Evolutionary conservation across 257 asterid genomes (phyloP).

Genomic region (Solanum chmielewskii): DNA sequence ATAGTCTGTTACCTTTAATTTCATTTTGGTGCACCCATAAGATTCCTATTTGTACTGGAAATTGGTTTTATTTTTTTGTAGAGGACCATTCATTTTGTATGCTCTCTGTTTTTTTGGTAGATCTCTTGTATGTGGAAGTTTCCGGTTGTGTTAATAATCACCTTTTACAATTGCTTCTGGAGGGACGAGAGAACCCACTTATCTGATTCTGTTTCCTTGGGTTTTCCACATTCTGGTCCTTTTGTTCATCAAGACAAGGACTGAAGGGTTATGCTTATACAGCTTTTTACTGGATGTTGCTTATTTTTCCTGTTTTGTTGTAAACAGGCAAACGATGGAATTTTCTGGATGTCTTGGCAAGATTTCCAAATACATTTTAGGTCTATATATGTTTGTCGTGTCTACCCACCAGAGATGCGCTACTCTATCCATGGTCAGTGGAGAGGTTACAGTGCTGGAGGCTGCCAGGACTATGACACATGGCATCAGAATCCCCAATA

Average conservation of each 20-base stretch:
- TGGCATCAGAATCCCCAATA: slow-evolving; percentile 99
- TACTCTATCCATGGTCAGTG: slow-evolving; percentile 92
- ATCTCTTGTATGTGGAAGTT: background rate
- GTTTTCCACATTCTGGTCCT: background rate
- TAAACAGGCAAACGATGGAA: slow-evolving; percentile 86
- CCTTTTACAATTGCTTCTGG: background rate
- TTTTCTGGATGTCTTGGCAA: slow-evolving; percentile 99
- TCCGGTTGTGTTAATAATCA: background rate
- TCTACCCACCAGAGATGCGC: slow-evolving; percentile 97
- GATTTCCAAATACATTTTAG: slow-evolving; percentile 97
- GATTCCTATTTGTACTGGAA: background rate
- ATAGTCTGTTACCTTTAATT: background rate
- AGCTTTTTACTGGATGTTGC: background rate
- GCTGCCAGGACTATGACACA: slow-evolving; percentile 97
- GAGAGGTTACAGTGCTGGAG: slow-evolving; percentile 98
- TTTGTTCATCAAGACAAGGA: background rate
- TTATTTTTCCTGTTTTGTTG: background rate
- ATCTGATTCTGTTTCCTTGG: background rate
- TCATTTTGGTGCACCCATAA: background rate
- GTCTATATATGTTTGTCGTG: slow-evolving; percentile 96
- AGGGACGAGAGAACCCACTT: background rate
- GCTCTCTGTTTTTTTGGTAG: background rate
- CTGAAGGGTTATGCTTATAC: background rate
- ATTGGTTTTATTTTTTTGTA: background rate
- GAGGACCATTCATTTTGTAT: background rate